These are phyloP conservation scores for Colletotrichum tropicale DNA, from an alignment of 2,329 filamentous ascomycete genomes.

Conservation along the genomic window DNA sequence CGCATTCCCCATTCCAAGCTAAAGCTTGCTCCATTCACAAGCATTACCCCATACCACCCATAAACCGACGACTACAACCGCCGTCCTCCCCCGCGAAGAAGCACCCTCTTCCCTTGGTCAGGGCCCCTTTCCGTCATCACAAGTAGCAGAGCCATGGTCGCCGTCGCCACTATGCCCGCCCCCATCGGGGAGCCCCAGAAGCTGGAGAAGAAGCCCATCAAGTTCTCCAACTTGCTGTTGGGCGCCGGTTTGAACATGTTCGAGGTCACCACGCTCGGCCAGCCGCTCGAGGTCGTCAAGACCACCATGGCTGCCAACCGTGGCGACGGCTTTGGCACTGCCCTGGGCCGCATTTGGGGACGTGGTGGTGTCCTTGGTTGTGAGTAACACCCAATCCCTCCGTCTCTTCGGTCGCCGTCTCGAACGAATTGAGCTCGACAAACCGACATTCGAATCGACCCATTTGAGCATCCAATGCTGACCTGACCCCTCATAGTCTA, in stretches of 20 bases:
- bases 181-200: slow-evolving; percentile 49
- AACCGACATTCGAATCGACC: not conserved
- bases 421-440: not conserved
- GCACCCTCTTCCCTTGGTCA: slow-evolving; percentile 97
- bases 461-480: slow-evolving; percentile 21
- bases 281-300: slow-evolving; percentile 98
- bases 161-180: slow-evolving; percentile 58
- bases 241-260: slow-evolving; percentile 96
- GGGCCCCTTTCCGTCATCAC: slow-evolving; percentile 71
- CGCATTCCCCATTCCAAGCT: slow-evolving; percentile 10
- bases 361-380: slow-evolving; percentile 94
- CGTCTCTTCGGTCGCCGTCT: not conserved
- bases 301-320: slow-evolving; percentile 99
- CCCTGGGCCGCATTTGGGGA: slow-evolving; percentile 87
- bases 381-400: slow-evolving; percentile 55
- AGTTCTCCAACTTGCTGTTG: slow-evolving; percentile 98
- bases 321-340: slow-evolving; percentile 81
- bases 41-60: slow-evolving; percentile 15
- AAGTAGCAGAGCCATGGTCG: slow-evolving; percentile 63
- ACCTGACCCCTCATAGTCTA: slow-evolving; percentile 69
- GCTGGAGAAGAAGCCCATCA: slow-evolving; percentile 99
- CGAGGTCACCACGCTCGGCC: slow-evolving; percentile 71
- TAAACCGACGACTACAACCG: slow-evolving; percentile 15
- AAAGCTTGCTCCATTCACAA: not conserved
- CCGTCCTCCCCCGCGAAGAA: slow-evolving; percentile 69